These are phyloP conservation scores for Discostella stelligera DNA, from an alignment of 352 stramenopile species.

Conservation along the genomic window DNA sequence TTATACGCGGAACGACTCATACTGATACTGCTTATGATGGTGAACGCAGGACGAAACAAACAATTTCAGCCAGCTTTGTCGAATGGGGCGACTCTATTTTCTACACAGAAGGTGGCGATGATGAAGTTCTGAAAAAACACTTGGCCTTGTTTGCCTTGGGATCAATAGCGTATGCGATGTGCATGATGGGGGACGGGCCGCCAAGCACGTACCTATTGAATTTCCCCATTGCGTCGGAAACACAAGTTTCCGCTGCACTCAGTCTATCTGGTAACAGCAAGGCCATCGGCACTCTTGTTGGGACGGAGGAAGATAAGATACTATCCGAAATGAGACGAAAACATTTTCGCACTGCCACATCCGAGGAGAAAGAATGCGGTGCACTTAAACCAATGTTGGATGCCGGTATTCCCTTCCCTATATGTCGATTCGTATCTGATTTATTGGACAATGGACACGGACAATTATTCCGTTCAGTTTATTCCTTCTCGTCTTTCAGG, in stretches of 20 bases:
- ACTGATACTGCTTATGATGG: no score
- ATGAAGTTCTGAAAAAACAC: conserved; percentile 10
- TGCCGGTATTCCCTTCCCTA: conserved; percentile 16
- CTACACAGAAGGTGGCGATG: background rate
- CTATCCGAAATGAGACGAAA: background rate
- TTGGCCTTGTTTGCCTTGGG: conserved; percentile 23
- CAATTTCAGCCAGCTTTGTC: conserved; percentile 2
- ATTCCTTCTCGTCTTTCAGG: conserved; percentile 26
- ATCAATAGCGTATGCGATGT: conserved; percentile 16
- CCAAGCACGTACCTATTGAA: background rate
- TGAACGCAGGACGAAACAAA: background rate
- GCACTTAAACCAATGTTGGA: conserved; percentile 24
- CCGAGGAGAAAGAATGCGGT: conserved; percentile 2
- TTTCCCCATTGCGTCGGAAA: background rate
- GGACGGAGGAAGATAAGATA: background rate
- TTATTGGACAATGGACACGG: conserved; percentile 17
- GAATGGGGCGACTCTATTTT: conserved; percentile 8
- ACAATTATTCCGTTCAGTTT: conserved; percentile 11
- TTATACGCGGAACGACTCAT: background rate
- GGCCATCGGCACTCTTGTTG: background rate
- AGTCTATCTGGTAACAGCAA: background rate
- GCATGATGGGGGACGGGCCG: background rate
- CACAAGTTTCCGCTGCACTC: background rate
- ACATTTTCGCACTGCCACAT: conserved; percentile 1
- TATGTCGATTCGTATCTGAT: conserved; percentile 30